Evolutionary conservation across 345 rosid genomes (phyloP), one percentile per base, ranked within the genome.

Genomic region (Gossypioides kirkii): DNA sequence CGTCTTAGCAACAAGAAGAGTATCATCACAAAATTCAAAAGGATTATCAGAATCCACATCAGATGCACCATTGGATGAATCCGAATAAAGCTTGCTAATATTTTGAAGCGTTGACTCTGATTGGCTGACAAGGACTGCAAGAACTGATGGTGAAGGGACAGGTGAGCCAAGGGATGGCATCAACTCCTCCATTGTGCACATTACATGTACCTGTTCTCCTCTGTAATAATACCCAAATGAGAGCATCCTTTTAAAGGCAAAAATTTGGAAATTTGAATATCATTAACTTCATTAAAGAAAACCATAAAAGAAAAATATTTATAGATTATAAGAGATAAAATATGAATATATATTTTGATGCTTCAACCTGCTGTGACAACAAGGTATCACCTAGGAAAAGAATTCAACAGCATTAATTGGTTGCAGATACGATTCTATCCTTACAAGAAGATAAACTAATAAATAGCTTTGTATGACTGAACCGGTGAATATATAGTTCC

Each of bases 121-220:
- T 70, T 87, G 92, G 58, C 91, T 80, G 71, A 89, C 70, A 74
- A 86, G 82, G 66, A 85, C 84, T 74, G 88, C 82, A 42, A 94
- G 88, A 78, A 90, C 78, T 64, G 89, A 85, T n/a, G 98, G 95
- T 58, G 98, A 80, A 73, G 93, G 95, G 45, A 88, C 85, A 69
- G 92, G 74, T 62, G 92, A 81, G 67, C 95, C 97, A 76, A 92
- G 80, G 69, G 98, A 87, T 50, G 97, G 98, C 88, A 92, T 85
- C 78, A 90, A 79, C 81, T 94, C 98, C 79, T 94, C 98, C 83
- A 90, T 84, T 36, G 84, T 74, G 79, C 97, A 87, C 90, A 92
- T 84, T 76, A 83, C 72, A 81, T 92, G 93, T 81, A 85, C 85
- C 88, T 90, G 98, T 79, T 92, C 97, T 77, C 97, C 95, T 77